These are phyloP conservation scores for Alternaria gansuensis DNA, from an alignment of 2,329 filamentous ascomycete species.

Conservation along the genomic window DNA sequence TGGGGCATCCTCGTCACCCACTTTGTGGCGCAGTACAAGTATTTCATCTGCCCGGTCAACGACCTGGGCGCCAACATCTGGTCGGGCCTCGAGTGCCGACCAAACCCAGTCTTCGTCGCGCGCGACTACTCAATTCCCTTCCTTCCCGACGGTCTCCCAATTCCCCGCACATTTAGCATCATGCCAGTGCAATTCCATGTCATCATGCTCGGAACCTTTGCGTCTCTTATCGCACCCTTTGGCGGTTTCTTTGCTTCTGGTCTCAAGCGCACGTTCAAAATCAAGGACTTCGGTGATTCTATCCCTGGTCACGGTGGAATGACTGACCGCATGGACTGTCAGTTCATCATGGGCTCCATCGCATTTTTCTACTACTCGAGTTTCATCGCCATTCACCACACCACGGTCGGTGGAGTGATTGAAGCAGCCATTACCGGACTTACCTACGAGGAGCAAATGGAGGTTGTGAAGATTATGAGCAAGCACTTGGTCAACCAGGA, in stretches of 20 bases:
- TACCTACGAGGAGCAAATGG: conserved; percentile 85
- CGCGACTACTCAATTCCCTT: conserved; percentile 74
- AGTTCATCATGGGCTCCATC: conserved; percentile 99
- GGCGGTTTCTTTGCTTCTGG: conserved; percentile 98
- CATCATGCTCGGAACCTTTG: conserved; percentile 88
- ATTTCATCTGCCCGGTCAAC: conserved; percentile 98
- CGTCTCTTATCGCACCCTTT: conserved; percentile 95
- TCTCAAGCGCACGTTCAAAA: conserved; percentile 98
- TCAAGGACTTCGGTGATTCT: conserved; percentile 99
- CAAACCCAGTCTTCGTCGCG: conserved; percentile 89
- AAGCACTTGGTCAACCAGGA: conserved; percentile 73
- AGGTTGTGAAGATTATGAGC: conserved; percentile 70
- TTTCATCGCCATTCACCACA: conserved; percentile 90
- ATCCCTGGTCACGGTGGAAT: conserved; percentile 98
- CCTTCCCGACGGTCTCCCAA: conserved; percentile 59
- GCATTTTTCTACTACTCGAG: conserved; percentile 98
- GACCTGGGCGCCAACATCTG: conserved; percentile 94
- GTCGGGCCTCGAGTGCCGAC: conserved; percentile 86
- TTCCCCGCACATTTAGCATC: conserved; percentile 76
- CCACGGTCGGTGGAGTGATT: conserved; percentile 84
- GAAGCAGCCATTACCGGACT: conserved; percentile 93
- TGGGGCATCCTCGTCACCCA: conserved; percentile 85
- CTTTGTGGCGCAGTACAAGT: conserved; percentile 87
- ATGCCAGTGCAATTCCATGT: conserved; percentile 95
- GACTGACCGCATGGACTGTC: conserved; percentile 98